phyloP scores from a whole-genome alignment of 805 yeast genomes.

The Cyberlindnera japonica region DNA sequence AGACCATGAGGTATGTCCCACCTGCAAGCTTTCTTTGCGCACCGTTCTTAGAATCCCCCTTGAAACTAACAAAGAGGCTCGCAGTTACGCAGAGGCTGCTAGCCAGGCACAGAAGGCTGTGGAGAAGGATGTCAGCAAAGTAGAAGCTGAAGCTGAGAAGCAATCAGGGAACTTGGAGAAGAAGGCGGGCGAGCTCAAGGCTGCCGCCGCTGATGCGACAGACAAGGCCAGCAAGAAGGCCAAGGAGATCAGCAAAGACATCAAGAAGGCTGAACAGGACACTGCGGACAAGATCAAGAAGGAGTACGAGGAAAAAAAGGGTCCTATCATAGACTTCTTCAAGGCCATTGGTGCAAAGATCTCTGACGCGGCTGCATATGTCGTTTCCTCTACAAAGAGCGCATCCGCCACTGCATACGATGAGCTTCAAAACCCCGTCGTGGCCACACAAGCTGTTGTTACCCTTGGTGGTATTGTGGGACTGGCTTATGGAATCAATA shows the following conservation, averaged over 20 bases:
- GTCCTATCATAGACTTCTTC: slow-evolving; percentile 25
- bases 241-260: slow-evolving; percentile 15
- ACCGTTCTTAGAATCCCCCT: neutral
- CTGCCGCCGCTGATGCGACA: slow-evolving; percentile 18
- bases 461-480: slow-evolving; percentile 46
- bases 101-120: slow-evolving; percentile 18
- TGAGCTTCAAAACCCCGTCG: slow-evolving; percentile 62
- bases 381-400: slow-evolving; percentile 19
- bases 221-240: slow-evolving; percentile 25
- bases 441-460: slow-evolving; percentile 48
- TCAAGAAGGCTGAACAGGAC: slow-evolving; percentile 34
- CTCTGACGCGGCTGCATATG: slow-evolving; percentile 22
- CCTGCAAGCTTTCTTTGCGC: neutral
- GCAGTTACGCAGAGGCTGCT: slow-evolving; percentile 22
- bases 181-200: slow-evolving; percentile 21
- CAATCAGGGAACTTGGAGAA: slow-evolving; percentile 9
- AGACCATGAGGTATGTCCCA: slow-evolving; percentile 12
- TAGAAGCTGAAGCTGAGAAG: slow-evolving; percentile 11
- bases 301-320: slow-evolving; percentile 30
- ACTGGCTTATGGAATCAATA: slow-evolving; percentile 46
- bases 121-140: slow-evolving; percentile 16
- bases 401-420: slow-evolving; percentile 25
- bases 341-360: slow-evolving; percentile 20
- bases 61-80: slow-evolving; percentile 1
- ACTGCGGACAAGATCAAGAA: slow-evolving; percentile 32